Conservation (phyloP, 1,284 basidiomycete species). For the Puccinia brachypodii region DNA sequence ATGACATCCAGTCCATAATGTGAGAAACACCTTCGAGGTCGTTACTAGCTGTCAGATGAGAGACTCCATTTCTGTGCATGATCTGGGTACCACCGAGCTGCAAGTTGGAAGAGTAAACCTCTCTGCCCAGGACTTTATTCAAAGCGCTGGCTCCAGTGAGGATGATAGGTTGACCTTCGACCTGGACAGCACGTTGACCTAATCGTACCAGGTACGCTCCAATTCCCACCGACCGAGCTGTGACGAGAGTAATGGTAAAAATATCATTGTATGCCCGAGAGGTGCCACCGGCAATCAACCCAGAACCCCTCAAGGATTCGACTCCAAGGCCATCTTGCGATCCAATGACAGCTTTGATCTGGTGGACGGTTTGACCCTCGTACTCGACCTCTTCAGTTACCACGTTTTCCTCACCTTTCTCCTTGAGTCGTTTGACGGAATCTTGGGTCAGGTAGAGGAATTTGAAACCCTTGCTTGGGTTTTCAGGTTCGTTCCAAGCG, state of each 20-base stretch:
- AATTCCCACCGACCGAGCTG: slow-evolving; percentile 97
- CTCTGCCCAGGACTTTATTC: slow-evolving; percentile 98
- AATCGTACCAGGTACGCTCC: slow-evolving; percentile 98
- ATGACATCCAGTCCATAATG: slow-evolving; percentile 93
- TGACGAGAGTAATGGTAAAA: slow-evolving; percentile 98
- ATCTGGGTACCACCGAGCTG: slow-evolving; percentile 96
- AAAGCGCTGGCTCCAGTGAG: slow-evolving; percentile 94
- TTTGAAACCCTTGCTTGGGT: slow-evolving; percentile 91
- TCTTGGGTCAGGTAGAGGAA: slow-evolving; percentile 79
- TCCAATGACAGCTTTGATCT: slow-evolving; percentile 95
- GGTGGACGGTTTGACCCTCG: slow-evolving; percentile 80
- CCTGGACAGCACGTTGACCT: slow-evolving; percentile 96
- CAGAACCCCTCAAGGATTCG: slow-evolving; percentile 91
- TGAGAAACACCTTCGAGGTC: slow-evolving; percentile 91
- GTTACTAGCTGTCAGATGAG: slow-evolving; percentile 88
- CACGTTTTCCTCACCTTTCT: slow-evolving; percentile 66
- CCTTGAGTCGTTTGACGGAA: slow-evolving; percentile 65
- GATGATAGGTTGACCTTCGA: slow-evolving; percentile 99
- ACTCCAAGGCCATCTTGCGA: slow-evolving; percentile 97
- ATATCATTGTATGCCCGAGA: slow-evolving; percentile 98
- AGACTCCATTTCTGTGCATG: slow-evolving; percentile 99
- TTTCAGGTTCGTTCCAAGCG: slow-evolving; percentile 78
- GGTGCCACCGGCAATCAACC: slow-evolving; percentile 97
- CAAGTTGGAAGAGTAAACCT: slow-evolving; percentile 98
- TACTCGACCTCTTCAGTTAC: slow-evolving; percentile 81